A percentile compares a stretch with the other conserved stretches of the same genome.
Conservation (phyloP, 1,284 basidiomycete genomes). For the Macrocybe sp. region DNA sequence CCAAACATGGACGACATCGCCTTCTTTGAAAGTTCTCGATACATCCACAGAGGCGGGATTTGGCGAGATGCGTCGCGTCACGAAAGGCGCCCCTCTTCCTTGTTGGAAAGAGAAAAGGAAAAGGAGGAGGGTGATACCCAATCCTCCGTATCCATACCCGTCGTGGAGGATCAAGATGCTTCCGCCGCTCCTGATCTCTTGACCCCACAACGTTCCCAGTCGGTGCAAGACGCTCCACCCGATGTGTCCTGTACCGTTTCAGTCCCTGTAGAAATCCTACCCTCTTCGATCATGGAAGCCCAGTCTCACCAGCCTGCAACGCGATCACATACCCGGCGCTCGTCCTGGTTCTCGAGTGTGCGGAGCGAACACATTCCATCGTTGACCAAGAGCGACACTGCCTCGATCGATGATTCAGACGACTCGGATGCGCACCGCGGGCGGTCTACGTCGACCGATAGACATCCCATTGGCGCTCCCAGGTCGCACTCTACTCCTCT, state of each 20-base stretch:
- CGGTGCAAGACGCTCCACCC: constrained; percentile 12
- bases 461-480: constrained; percentile 12
- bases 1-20: constrained; percentile 98
- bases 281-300: background rate
- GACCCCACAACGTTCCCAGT: constrained; percentile 9
- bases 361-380: constrained; percentile 25
- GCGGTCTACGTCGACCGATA: constrained; percentile 27
- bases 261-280: constrained; percentile 5
- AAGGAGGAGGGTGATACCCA: background rate
- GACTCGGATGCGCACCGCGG: constrained; percentile 22
- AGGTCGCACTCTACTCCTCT: constrained; percentile 32
- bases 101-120: no score
- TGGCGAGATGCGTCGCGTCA: constrained; percentile 75
- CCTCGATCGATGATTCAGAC: constrained; percentile 8
- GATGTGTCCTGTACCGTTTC: constrained; percentile 2
- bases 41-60: constrained; percentile 80
- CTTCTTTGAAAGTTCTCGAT: constrained; percentile 81
- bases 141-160: background rate
- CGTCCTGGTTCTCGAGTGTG: constrained; percentile 35
- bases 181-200: constrained; percentile 6
- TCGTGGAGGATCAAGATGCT: constrained; percentile 5
- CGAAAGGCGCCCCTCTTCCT: constrained; percentile 29
- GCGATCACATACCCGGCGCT: constrained; percentile 16
- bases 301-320: background rate
- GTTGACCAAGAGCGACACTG: constrained; percentile 10